Evolutionary conservation across 345 rosid genomes (phyloP).

Genomic region (Salix exigua): DNA sequence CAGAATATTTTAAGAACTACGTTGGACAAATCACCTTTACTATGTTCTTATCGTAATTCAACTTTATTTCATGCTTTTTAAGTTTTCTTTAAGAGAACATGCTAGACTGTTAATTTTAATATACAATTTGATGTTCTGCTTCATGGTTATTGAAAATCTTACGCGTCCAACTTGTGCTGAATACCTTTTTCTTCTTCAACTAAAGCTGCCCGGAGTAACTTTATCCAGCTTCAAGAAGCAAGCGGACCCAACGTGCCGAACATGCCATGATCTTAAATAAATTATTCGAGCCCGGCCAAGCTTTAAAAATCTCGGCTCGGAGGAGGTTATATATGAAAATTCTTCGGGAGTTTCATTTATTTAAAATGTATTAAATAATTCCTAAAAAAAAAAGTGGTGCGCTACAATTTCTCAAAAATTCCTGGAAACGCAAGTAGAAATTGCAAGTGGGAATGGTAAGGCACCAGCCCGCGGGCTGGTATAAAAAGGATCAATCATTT

Average conservation of each 20-base stretch:
- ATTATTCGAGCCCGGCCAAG: background rate
- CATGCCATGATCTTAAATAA: background rate
- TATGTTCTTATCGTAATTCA: background rate
- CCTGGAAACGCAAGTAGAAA: background rate
- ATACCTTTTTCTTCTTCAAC: too few species aligned
- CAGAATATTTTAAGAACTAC: too few species aligned
- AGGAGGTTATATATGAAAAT: too few species aligned
- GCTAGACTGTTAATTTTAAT: background rate
- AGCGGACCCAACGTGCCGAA: background rate
- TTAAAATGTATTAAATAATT: too few species aligned
- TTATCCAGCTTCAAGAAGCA: background rate
- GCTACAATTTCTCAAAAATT: background rate
- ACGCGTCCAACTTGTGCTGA: background rate
- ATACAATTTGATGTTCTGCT: background rate
- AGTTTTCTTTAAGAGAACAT: background rate
- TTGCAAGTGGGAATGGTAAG: background rate
- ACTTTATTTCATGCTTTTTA: background rate
- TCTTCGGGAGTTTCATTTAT: too few species aligned
- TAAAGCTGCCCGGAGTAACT: background rate
- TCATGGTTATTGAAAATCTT: background rate
- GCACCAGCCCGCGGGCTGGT: background rate
- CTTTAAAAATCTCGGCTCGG: background rate
- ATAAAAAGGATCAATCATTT: slow-evolving; percentile 7
- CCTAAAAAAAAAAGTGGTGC: background rate
- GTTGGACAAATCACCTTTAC: too few species aligned